Percentiles rank a stretch among this genome's conserved stretches.
Evolutionary conservation across 495 filamentous ascomycete genomes (phyloP).

Genomic region (Penicillium chermesinum): DNA sequence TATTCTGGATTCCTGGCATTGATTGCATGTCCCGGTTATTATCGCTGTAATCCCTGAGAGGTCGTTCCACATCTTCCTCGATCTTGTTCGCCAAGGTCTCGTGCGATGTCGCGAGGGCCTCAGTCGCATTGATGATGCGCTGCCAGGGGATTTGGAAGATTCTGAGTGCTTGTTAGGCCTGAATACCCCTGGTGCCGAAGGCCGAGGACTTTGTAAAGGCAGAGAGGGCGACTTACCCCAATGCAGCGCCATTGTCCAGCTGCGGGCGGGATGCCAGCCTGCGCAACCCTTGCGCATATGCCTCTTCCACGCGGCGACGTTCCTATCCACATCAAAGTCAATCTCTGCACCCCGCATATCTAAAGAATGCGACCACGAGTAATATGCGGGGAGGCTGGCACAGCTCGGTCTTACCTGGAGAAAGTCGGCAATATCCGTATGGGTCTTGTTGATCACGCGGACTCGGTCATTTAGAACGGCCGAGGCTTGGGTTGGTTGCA

Average conservation of each 20-base stretch:
- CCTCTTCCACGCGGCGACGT: constrained; percentile 85
- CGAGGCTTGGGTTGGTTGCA: constrained; percentile 83
- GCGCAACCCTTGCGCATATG: constrained; percentile 76
- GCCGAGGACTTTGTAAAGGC: not conserved
- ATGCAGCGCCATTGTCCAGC: constrained; percentile 67
- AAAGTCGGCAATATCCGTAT: constrained; percentile 93
- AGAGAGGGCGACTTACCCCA: constrained; percentile 60
- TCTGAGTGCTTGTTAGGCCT: constrained; percentile 39
- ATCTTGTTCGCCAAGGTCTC: constrained; percentile 76
- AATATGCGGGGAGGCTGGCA: constrained; percentile 1
- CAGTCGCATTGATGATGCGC: constrained; percentile 76
- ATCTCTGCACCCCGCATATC: constrained; percentile 3
- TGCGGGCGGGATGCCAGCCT: constrained; percentile 69
- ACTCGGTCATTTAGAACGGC: constrained; percentile 81
- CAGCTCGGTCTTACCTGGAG: constrained; percentile 64
- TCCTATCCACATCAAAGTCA: constrained; percentile 53
- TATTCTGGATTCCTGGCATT: constrained; percentile 77
- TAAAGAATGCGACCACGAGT: constrained; percentile 7
- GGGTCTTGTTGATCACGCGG: constrained; percentile 78
- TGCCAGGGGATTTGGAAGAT: constrained; percentile 91
- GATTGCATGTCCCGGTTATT: constrained; percentile 78
- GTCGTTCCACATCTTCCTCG: constrained; percentile 84
- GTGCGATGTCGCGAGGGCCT: constrained; percentile 78
- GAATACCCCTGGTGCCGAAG: not conserved
- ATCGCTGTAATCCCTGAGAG: constrained; percentile 66